Percentiles rank a stretch among this genome's conserved stretches.
Conservation (phyloP, 2,329 filamentous ascomycete species). For the Hymenoscyphus occultus region DNA sequence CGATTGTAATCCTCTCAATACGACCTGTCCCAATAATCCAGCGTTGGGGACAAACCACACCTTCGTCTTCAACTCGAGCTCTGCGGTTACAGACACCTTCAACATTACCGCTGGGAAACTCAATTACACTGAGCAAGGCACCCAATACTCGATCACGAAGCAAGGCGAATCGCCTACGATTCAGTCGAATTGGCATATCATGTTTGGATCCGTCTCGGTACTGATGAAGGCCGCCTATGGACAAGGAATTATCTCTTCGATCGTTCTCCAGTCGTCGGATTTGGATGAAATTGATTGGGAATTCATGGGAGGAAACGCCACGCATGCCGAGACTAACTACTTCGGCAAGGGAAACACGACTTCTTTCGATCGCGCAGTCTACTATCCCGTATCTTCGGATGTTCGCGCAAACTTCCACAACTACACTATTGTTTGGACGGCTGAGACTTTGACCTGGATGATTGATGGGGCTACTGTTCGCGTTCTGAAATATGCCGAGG, state of each 20-base stretch:
- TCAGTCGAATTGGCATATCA: constrained; percentile 77
- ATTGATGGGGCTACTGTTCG: constrained; percentile 67
- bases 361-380: constrained; percentile 67
- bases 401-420: constrained; percentile 62
- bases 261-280: constrained; percentile 80
- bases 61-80: constrained; percentile 58
- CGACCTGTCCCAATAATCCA: constrained; percentile 65
- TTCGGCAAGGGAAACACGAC: constrained; percentile 72
- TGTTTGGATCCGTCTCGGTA: constrained; percentile 78
- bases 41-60: constrained; percentile 64
- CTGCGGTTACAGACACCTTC: constrained; percentile 60
- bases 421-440: constrained; percentile 72
- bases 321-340: constrained; percentile 68
- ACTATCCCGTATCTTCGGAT: constrained; percentile 52
- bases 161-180: constrained; percentile 76
- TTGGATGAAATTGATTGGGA: constrained; percentile 90
- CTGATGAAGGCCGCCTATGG: constrained; percentile 74
- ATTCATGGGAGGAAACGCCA: constrained; percentile 66
- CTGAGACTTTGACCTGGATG: constrained; percentile 62
- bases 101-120: constrained; percentile 66
- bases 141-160: constrained; percentile 67
- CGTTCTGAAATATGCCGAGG: constrained; percentile 58
- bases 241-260: constrained; percentile 72
- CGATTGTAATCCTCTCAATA: constrained; percentile 72
- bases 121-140: constrained; percentile 60